phyloP scores from a whole-genome alignment of 2,329 filamentous ascomycete species.

The Coccinonectria pachysandricola region DNA sequence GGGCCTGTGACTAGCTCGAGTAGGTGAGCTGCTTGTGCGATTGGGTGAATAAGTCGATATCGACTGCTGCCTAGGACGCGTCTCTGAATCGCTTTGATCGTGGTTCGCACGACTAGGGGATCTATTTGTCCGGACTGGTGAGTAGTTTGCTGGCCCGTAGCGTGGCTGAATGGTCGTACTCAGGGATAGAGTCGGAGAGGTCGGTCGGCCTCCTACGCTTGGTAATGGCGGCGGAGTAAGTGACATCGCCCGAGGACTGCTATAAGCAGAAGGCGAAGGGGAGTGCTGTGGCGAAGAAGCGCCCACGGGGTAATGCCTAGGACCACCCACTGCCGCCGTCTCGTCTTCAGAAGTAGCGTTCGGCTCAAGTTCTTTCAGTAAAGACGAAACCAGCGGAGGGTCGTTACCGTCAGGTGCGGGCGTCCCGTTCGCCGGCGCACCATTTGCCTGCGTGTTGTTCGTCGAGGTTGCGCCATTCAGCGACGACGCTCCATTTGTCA shows the following conservation, averaged over 20 bases:
- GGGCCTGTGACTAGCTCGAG: slow-evolving; percentile 16
- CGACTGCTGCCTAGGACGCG: too few species aligned
- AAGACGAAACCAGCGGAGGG: slow-evolving; percentile 75
- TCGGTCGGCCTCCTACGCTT: slow-evolving; percentile 41
- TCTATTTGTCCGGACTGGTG: too few species aligned
- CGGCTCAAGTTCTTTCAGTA: slow-evolving; percentile 79
- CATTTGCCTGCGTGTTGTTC: too few species aligned
- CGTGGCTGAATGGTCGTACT: slow-evolving; percentile 64
- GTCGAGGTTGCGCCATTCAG: too few species aligned
- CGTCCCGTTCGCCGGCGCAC: slow-evolving; percentile 15
- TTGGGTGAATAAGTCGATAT: too few species aligned
- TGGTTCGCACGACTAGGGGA: slow-evolving; percentile 35
- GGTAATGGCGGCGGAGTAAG: slow-evolving; percentile 59
- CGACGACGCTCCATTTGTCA: slow-evolving; percentile 11
- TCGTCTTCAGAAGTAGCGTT: slow-evolving; percentile 50
- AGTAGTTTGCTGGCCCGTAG: slow-evolving; percentile 67
- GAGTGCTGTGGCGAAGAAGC: slow-evolving; percentile 55
- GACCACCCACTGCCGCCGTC: slow-evolving; percentile 14
- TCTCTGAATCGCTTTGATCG: slow-evolving; percentile 37
- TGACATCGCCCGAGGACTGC: slow-evolving; percentile 57
- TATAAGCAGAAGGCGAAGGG: slow-evolving; percentile 52
- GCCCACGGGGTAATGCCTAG: slow-evolving; percentile 23
- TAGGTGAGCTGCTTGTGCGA: slow-evolving; percentile 12
- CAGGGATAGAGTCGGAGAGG: slow-evolving; percentile 55
- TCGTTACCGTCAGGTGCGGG: slow-evolving; percentile 30